Evolutionary conservation across 1,284 basidiomycete genomes (phyloP).

Genomic region (Fistulina hepatica): DNA sequence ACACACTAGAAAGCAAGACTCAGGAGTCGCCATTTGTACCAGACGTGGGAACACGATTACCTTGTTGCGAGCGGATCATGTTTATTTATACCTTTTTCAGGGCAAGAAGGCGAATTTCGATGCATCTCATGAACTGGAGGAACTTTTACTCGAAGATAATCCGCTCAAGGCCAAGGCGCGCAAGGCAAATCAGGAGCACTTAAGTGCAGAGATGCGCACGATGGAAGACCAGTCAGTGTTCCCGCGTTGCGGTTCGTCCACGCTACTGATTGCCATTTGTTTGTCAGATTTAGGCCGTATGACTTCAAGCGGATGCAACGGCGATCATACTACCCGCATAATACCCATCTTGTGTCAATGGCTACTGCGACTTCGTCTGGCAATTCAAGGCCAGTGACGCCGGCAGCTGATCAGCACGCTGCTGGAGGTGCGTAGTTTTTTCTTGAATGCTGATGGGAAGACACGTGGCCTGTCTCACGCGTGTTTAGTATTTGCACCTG

Average conservation of each 20-base stretch:
- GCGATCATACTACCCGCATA: conserved; percentile 72
- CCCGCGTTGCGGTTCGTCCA: background rate
- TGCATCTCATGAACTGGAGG: conserved; percentile 97
- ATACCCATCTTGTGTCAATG: conserved; percentile 53
- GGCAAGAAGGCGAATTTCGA: conserved; percentile 98
- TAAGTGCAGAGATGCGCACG: conserved; percentile 86
- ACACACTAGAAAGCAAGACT: conserved; percentile 70
- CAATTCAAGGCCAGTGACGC: too few relatives aligned
- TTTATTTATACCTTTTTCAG: conserved; percentile 29
- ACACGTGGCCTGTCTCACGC: too few relatives aligned
- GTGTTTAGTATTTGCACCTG: too few relatives aligned
- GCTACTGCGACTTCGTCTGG: conserved; percentile 41
- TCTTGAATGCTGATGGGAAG: too few relatives aligned
- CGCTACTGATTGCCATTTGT: conserved; percentile 1
- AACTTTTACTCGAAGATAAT: conserved; percentile 92
- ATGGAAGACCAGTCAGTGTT: conserved; percentile 92
- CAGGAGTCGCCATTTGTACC: conserved; percentile 83
- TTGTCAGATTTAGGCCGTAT: conserved; percentile 61
- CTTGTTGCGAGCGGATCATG: background rate
- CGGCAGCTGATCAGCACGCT: too few relatives aligned
- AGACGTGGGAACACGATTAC: conserved; percentile 49
- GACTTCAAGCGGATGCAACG: conserved; percentile 79
- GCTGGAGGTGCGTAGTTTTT: too few relatives aligned
- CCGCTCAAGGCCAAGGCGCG: conserved; percentile 91
- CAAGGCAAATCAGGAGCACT: conserved; percentile 80